A percentile compares a stretch with the other conserved stretches of the same genome.
Conservation (phyloP, 228 moss, liverwort and hornwort species). For the Sphagnum magellanicum region DNA sequence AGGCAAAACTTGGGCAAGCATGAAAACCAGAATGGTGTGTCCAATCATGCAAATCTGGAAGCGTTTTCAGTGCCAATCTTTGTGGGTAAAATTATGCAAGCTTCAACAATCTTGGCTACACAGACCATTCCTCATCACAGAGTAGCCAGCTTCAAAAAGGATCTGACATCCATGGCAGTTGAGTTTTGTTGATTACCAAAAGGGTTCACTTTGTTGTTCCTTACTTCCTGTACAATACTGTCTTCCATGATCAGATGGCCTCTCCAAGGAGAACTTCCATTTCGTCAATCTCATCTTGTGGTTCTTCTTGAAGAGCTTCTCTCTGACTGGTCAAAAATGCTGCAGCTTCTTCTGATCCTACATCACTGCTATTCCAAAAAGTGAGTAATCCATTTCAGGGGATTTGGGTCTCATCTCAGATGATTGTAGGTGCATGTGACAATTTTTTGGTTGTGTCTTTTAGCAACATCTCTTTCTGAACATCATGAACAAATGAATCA, state of each 20-base stretch:
- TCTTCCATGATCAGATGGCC: slow-evolving; percentile 32
- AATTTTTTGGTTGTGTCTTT: neutral
- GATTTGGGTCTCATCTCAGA: neutral
- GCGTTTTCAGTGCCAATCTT: too few species aligned
- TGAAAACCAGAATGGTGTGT: slow-evolving; percentile 81
- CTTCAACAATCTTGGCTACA: too few species aligned
- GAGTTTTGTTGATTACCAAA: too few species aligned
- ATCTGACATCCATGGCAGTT: too few species aligned
- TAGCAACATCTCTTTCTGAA: neutral
- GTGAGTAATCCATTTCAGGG: neutral
- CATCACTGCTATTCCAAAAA: slow-evolving; percentile 33
- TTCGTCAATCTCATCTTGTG: slow-evolving; percentile 76
- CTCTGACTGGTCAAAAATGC: slow-evolving; percentile 46
- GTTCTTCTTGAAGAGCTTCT: slow-evolving; percentile 31
- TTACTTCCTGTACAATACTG: neutral
- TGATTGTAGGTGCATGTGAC: neutral
- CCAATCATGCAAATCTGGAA: slow-evolving; percentile 34
- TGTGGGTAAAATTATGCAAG: too few species aligned
- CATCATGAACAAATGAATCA: neutral
- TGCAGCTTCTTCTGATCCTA: slow-evolving; percentile 61
- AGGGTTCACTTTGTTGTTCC: too few species aligned
- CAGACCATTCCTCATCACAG: too few species aligned
- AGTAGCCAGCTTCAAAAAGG: too few species aligned
- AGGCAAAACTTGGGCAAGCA: too few species aligned
- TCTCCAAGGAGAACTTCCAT: slow-evolving; percentile 89